Percentiles rank a stretch among this genome's conserved stretches.
Evolutionary conservation across 2,329 filamentous ascomycete genomes (phyloP).

Genomic region (Apiospora arundinis): DNA sequence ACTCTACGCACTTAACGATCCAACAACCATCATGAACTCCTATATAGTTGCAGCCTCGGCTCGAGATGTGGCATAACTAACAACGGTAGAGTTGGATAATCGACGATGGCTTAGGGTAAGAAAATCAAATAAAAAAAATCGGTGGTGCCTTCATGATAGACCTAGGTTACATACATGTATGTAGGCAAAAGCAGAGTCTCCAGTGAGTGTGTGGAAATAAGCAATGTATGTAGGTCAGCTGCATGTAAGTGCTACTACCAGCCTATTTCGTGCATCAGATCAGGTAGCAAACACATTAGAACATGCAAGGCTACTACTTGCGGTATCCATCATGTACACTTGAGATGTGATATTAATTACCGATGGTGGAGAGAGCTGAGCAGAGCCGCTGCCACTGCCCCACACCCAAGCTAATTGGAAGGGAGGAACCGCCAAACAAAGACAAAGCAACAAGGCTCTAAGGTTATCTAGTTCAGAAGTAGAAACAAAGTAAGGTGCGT

Average conservation of each 20-base stretch:
- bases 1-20: background rate
- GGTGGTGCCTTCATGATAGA: too few relatives aligned
- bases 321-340: too few relatives aligned
- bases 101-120: too few relatives aligned
- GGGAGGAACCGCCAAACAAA: background rate
- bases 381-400: background rate
- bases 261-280: background rate
- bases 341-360: conserved; percentile 6
- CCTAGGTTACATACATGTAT: too few relatives aligned
- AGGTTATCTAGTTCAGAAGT: background rate
- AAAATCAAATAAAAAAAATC: too few relatives aligned
- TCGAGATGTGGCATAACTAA: too few relatives aligned
- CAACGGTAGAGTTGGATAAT: too few relatives aligned
- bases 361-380: background rate
- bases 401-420: background rate
- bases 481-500: background rate
- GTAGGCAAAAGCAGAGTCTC: background rate
- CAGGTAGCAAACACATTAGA: background rate
- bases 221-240: conserved; percentile 1
- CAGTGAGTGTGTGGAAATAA: background rate
- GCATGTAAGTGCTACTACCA: background rate
- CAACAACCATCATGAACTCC: background rate
- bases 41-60: too few relatives aligned
- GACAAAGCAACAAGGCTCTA: background rate
- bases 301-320: background rate